Evolutionary conservation across 1,139 yeast genomes (phyloP).

Genomic region (Candida glucosophila): DNA sequence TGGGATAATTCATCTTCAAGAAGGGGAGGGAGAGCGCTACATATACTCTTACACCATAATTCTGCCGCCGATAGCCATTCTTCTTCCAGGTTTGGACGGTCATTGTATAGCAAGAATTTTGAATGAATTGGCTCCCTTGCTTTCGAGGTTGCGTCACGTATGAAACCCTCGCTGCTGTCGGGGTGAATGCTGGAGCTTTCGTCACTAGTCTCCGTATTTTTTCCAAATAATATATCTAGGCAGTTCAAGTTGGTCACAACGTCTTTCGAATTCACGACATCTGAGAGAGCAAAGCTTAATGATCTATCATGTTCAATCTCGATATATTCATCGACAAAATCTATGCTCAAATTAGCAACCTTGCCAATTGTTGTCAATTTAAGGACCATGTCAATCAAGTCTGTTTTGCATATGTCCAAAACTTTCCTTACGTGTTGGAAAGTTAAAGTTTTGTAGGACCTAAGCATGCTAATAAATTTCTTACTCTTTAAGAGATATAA

Average conservation of each 20-base stretch:
- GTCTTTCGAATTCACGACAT: constrained; percentile 13
- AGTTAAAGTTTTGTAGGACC: constrained; percentile 20
- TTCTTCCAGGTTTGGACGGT: too few relatives aligned
- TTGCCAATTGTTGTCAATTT: constrained; percentile 39
- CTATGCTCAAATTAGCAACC: constrained; percentile 34
- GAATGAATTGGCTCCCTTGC: too few relatives aligned
- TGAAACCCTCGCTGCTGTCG: too few relatives aligned
- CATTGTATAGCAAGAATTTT: too few relatives aligned
- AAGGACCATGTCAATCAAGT: constrained; percentile 28
- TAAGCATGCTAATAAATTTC: constrained; percentile 18
- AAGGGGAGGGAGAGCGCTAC: constrained; percentile 24
- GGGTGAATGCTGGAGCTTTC: too few relatives aligned
- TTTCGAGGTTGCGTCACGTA: too few relatives aligned
- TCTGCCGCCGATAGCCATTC: constrained; percentile 15
- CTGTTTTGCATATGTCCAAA: constrained; percentile 15
- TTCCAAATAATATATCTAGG: too few relatives aligned
- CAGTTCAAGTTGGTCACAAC: constrained; percentile 19
- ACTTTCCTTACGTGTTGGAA: constrained; percentile 17
- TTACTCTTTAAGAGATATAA: constrained; percentile 23
- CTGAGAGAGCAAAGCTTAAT: constrained; percentile 6
- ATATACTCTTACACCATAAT: constrained; percentile 19
- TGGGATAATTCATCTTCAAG: constrained; percentile 24
- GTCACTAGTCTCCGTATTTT: too few relatives aligned
- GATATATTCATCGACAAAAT: constrained; percentile 28
- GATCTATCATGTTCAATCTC: constrained; percentile 7